Conservation (phyloP, 345 rosid species). For the Hibiscus mutabilis region DNA sequence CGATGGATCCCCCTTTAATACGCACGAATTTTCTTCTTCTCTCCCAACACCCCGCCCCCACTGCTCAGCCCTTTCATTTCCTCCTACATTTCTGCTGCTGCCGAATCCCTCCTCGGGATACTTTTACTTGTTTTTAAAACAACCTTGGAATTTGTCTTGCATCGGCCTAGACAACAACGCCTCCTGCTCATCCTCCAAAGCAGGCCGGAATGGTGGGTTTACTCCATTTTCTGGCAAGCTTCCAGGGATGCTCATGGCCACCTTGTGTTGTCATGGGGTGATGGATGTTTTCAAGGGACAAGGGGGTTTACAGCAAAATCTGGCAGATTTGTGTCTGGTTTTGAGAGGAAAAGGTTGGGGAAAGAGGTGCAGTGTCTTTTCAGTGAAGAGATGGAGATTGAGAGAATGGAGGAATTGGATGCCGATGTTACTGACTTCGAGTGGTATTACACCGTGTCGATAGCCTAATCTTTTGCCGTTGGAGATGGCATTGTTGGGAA, state of each 20-base stretch:
- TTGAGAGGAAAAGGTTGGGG: constrained; percentile 16
- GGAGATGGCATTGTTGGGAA: constrained; percentile 34
- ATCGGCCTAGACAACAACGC: constrained; percentile 27
- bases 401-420: constrained; percentile 17
- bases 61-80: neutral
- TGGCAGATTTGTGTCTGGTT: constrained; percentile 10
- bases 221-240: constrained; percentile 57
- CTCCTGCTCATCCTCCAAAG: constrained; percentile 37
- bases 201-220: constrained; percentile 48
- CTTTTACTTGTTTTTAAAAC: neutral
- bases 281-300: constrained; percentile 35
- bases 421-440: constrained; percentile 25
- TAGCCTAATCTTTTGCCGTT: constrained; percentile 20
- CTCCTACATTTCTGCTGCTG: neutral
- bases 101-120: neutral
- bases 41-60: neutral
- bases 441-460: constrained; percentile 41
- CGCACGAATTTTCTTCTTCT: neutral
- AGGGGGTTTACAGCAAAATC: constrained; percentile 12
- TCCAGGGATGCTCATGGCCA: constrained; percentile 26
- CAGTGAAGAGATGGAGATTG: constrained; percentile 24
- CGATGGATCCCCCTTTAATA: neutral
- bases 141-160: neutral
- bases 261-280: constrained; percentile 33
- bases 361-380: constrained; percentile 22